These are phyloP conservation scores for Aspergillus sp. DNA, from an alignment of 2,329 filamentous ascomycete genomes.

Conservation along the genomic window DNA sequence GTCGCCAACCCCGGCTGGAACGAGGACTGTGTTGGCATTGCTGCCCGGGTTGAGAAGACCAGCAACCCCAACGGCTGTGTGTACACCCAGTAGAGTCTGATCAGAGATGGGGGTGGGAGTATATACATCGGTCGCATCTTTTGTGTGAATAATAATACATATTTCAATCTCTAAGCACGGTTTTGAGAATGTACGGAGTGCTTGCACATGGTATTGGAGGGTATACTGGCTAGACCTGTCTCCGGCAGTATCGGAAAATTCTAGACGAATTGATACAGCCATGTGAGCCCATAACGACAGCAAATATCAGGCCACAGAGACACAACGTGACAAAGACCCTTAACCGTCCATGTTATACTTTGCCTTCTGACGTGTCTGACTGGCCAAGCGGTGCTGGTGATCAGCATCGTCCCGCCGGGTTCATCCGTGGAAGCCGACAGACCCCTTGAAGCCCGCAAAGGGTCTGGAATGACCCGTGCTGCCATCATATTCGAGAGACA, in stretches of 20 bases:
- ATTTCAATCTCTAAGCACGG: too few relatives aligned
- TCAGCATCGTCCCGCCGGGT: neutral
- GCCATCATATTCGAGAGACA: too few relatives aligned
- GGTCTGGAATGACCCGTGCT: neutral
- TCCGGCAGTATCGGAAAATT: too few relatives aligned
- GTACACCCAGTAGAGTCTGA: conserved; percentile 24
- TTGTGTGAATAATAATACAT: too few relatives aligned
- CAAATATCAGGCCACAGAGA: neutral
- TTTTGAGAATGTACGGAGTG: too few relatives aligned
- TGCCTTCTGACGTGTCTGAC: neutral
- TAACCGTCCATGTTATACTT: neutral
- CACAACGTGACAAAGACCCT: neutral
- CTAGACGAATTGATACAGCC: too few relatives aligned
- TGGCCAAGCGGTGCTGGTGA: neutral
- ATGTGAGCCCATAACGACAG: too few relatives aligned
- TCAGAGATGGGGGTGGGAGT: neutral
- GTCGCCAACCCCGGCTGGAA: conserved; percentile 30
- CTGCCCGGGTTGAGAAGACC: conserved; percentile 23
- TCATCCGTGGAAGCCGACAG: neutral
- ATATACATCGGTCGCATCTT: too few relatives aligned
- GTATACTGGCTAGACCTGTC: too few relatives aligned
- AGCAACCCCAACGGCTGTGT: conserved; percentile 23
- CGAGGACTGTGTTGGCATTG: conserved; percentile 34
- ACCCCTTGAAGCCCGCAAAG: neutral
- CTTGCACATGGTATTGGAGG: too few relatives aligned